Percentiles rank a stretch among this genome's conserved stretches.
Evolutionary conservation across 805 yeast genomes (phyloP).

Genomic region (Yarrowia sp.): DNA sequence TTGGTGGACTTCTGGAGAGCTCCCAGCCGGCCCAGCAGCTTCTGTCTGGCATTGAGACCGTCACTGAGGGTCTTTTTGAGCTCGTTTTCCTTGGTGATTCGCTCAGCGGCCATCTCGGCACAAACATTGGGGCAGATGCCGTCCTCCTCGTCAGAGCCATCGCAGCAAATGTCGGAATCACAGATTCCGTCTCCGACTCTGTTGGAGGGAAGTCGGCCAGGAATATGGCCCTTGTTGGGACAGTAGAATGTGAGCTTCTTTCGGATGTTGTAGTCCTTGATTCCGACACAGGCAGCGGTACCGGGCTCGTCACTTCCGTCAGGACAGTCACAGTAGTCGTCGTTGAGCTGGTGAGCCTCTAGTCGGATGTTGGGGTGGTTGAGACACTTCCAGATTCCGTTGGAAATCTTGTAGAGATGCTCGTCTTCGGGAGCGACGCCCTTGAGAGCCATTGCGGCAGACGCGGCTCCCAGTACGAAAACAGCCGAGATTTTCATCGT

Average conservation of each 20-base stretch:
- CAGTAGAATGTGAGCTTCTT: slow-evolving; percentile 59
- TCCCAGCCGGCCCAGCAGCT: slow-evolving; percentile 37
- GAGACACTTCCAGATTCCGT: slow-evolving; percentile 68
- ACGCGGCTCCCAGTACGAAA: background rate
- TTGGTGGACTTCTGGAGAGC: slow-evolving; percentile 29
- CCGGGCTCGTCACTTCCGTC: slow-evolving; percentile 98
- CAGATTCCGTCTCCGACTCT: slow-evolving; percentile 87
- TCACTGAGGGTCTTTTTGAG: slow-evolving; percentile 31
- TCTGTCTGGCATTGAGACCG: slow-evolving; percentile 41
- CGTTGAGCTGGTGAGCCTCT: slow-evolving; percentile 65
- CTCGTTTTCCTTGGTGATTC: slow-evolving; percentile 33
- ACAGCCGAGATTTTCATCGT: slow-evolving; percentile 11
- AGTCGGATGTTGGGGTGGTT: slow-evolving; percentile 61
- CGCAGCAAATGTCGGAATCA: slow-evolving; percentile 87
- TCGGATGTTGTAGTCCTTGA: slow-evolving; percentile 17
- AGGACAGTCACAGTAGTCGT: slow-evolving; percentile 92
- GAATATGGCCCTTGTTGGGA: slow-evolving; percentile 64
- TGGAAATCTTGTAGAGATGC: slow-evolving; percentile 43
- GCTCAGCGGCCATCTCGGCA: slow-evolving; percentile 46
- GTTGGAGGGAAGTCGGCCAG: slow-evolving; percentile 59
- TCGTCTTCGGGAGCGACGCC: slow-evolving; percentile 28
- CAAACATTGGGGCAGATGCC: slow-evolving; percentile 59
- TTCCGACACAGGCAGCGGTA: slow-evolving; percentile 67
- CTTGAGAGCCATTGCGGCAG: slow-evolving; percentile 3
- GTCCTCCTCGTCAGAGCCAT: slow-evolving; percentile 79